These are phyloP conservation scores for Lumnitzera racemosa DNA, from an alignment of 345 rosid genomes.

Conservation along the genomic window DNA sequence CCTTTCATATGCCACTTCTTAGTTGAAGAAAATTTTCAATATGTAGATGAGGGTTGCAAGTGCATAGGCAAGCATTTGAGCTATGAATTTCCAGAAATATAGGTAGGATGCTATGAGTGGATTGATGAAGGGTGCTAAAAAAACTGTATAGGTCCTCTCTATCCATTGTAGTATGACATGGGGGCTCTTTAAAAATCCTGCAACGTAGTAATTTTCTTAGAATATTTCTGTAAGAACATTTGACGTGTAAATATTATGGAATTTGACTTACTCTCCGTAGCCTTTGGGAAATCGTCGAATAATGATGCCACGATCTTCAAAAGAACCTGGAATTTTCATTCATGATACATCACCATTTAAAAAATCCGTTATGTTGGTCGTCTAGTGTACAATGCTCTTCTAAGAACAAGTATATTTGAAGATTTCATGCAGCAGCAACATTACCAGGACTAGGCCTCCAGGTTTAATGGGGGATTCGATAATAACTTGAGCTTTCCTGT, in stretches of 20 bases:
- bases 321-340: conserved; percentile 27
- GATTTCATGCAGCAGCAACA: background rate
- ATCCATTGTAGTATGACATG: conserved; percentile 28
- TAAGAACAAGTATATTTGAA: too few relatives aligned
- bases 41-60: conserved; percentile 28
- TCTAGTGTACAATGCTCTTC: background rate
- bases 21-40: conserved; percentile 29
- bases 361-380: background rate
- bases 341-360: background rate
- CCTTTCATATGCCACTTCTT: conserved; percentile 1
- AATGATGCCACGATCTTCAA: conserved; percentile 42
- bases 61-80: conserved; percentile 23
- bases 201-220: background rate
- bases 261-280: conserved; percentile 45
- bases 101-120: conserved; percentile 44
- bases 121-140: conserved; percentile 41
- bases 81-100: conserved; percentile 29
- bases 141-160: conserved; percentile 25
- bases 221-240: background rate
- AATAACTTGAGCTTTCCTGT: conserved; percentile 59
- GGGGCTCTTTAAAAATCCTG: conserved; percentile 71
- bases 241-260: background rate
- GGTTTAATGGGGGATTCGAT: conserved; percentile 79
- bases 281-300: conserved; percentile 58
- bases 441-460: conserved; percentile 70